A percentile compares a stretch with the other conserved stretches of the same genome.
Conservation (phyloP, 2,329 filamentous ascomycete species). For the Septoria petroselini region DNA sequence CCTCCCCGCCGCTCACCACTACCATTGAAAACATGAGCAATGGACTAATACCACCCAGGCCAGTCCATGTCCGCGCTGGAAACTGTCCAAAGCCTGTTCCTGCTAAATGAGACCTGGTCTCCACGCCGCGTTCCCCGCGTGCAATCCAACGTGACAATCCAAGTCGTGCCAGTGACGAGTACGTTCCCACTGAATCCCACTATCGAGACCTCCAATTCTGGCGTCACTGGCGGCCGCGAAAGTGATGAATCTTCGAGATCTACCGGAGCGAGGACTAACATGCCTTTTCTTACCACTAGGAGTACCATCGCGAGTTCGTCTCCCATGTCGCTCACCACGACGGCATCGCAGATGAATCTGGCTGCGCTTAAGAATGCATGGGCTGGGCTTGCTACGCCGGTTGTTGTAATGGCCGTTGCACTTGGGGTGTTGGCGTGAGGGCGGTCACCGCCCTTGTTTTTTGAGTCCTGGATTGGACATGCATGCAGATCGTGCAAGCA, state of each 20-base stretch:
- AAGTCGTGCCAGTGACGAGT: slow-evolving; percentile 23
- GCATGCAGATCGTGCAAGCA: too few species aligned
- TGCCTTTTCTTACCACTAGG: background rate
- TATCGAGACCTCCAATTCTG: slow-evolving; percentile 15
- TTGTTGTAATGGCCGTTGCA: too few species aligned
- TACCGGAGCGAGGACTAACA: slow-evolving; percentile 2
- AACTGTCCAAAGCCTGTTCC: slow-evolving; percentile 45
- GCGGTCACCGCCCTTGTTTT: too few species aligned
- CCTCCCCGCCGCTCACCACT: background rate
- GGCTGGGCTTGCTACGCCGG: too few species aligned
- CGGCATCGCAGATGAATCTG: background rate
- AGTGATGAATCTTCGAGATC: background rate
- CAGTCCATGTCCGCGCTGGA: slow-evolving; percentile 48
- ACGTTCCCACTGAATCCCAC: slow-evolving; percentile 25
- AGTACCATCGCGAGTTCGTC: background rate
- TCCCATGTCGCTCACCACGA: background rate
- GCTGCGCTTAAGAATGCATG: too few species aligned
- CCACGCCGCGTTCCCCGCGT: slow-evolving; percentile 14
- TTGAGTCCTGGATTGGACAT: too few species aligned
- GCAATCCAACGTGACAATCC: slow-evolving; percentile 23
- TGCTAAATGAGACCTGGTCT: slow-evolving; percentile 20
- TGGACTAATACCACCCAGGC: slow-evolving; percentile 28
- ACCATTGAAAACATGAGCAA: too few species aligned
- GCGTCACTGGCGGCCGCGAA: background rate
- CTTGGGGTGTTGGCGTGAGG: too few species aligned